These are phyloP conservation scores for Solanum megistacrolobum DNA, from an alignment of 257 asterid genomes.

Conservation along the genomic window DNA sequence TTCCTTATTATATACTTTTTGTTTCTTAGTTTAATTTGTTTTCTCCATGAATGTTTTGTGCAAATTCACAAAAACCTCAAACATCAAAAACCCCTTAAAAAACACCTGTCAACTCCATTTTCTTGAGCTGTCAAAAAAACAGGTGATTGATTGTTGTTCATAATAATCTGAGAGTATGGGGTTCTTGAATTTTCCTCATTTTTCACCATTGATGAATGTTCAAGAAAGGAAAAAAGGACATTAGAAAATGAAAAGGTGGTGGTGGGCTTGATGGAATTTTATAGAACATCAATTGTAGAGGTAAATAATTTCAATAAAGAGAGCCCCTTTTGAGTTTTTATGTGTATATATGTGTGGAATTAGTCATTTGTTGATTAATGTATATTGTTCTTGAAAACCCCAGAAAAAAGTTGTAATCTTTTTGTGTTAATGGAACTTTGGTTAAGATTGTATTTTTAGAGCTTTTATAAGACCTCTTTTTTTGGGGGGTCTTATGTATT, in stretches of 20 bases:
- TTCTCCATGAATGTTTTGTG: neutral
- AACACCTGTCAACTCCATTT: neutral
- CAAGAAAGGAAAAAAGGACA: neutral
- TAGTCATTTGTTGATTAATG: neutral
- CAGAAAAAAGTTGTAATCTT: neutral
- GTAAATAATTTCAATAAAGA: neutral
- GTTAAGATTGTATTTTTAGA: neutral
- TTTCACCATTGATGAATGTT: neutral
- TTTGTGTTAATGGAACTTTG: slow-evolving; percentile 37
- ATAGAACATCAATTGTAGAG: neutral
- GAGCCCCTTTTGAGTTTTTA: neutral
- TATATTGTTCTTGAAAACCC: neutral
- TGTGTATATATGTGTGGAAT: neutral
- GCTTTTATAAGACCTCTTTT: neutral
- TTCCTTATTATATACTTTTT: neutral
- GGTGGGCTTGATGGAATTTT: neutral
- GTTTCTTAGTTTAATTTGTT: neutral
- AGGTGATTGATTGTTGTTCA: neutral
- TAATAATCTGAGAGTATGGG: neutral
- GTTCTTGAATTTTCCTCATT: neutral
- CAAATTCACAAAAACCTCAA: neutral
- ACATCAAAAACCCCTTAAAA: neutral
- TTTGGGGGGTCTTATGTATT: neutral
- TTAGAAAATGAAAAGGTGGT: neutral
- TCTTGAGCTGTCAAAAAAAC: neutral